Percentiles rank a stretch among this genome's conserved stretches.
Evolutionary conservation across 2,329 filamentous ascomycete species (phyloP).

Genomic region (Daldinia eschscholtzii): DNA sequence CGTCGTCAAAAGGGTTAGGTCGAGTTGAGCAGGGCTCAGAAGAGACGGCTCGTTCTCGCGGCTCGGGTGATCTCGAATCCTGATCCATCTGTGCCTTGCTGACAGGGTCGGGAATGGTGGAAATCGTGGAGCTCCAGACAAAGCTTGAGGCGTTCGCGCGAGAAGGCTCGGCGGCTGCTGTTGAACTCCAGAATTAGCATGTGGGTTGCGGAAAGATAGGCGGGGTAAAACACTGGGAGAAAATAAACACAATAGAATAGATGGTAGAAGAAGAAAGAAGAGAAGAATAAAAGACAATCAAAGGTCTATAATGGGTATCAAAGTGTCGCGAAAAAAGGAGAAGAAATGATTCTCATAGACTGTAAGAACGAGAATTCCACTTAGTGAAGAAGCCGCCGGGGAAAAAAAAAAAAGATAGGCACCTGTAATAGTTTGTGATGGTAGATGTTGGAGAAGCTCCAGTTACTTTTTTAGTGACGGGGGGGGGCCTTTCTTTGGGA

Average conservation of each 20-base stretch:
- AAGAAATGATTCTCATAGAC: slow-evolving; percentile 25
- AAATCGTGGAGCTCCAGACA: slow-evolving; percentile 62
- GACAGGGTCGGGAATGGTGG: slow-evolving; percentile 55
- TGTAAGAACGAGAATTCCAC: slow-evolving; percentile 10
- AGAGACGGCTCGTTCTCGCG: slow-evolving; percentile 70
- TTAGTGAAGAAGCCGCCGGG: slow-evolving; percentile 1
- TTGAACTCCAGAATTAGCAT: slow-evolving; percentile 67
- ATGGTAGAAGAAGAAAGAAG: slow-evolving; percentile 23
- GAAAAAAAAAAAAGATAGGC: slow-evolving; percentile 17
- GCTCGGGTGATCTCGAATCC: slow-evolving; percentile 62
- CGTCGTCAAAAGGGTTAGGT: slow-evolving; percentile 74
- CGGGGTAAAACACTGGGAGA: slow-evolving; percentile 35
- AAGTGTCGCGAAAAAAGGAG: slow-evolving; percentile 34
- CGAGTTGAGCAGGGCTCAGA: slow-evolving; percentile 73
- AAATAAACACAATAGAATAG: slow-evolving; percentile 26
- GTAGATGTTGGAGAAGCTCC: slow-evolving; percentile 45
- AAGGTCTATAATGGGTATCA: slow-evolving; percentile 41
- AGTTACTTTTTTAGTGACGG: slow-evolving; percentile 42
- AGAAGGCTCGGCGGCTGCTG: slow-evolving; percentile 65
- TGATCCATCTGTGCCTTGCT: slow-evolving; percentile 70
- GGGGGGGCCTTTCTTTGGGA: slow-evolving; percentile 33
- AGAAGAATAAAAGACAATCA: slow-evolving; percentile 38
- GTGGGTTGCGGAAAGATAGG: slow-evolving; percentile 57
- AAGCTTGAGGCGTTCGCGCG: slow-evolving; percentile 61
- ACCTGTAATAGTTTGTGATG: slow-evolving; percentile 38